Conservation (phyloP, 805 yeast species). For the Schwanniomyces occidentalis region DNA sequence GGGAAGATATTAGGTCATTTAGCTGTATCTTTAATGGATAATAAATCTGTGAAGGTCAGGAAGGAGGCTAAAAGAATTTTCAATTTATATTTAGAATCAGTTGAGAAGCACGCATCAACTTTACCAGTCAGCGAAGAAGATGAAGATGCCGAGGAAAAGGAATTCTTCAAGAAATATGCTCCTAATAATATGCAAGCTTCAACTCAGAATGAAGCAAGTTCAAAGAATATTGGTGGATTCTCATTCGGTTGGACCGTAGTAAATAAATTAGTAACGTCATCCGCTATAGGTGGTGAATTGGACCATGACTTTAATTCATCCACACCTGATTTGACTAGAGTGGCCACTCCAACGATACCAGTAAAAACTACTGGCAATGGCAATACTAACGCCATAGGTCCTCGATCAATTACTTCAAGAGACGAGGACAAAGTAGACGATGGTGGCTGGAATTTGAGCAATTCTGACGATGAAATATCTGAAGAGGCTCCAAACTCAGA, state of each 20-base stretch:
- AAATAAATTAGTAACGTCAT: constrained; percentile 32
- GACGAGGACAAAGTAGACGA: constrained; percentile 21
- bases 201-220: constrained; percentile 6
- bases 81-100: constrained; percentile 49
- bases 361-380: constrained; percentile 1
- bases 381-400: constrained; percentile 2
- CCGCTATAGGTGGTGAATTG: constrained; percentile 31
- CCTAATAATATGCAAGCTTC: constrained; percentile 10
- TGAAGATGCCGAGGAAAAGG: constrained; percentile 40
- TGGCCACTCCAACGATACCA: constrained; percentile 25
- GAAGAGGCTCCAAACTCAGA: constrained; percentile 9
- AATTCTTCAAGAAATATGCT: constrained; percentile 31
- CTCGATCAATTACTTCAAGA: constrained; percentile 3
- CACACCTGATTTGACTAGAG: constrained; percentile 36
- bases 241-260: constrained; percentile 40
- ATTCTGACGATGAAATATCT: constrained; percentile 1
- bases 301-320: constrained; percentile 37
- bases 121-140: constrained; percentile 36
- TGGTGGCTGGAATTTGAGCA: constrained; percentile 21
- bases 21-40: constrained; percentile 81
- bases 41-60: constrained; percentile 62
- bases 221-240: constrained; percentile 7
- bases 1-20: constrained; percentile 80
- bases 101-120: constrained; percentile 37
- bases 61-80: constrained; percentile 69